Evolutionary conservation across 2,329 filamentous ascomycete species (phyloP).

Genomic region (Diaporthe caulivora): DNA sequence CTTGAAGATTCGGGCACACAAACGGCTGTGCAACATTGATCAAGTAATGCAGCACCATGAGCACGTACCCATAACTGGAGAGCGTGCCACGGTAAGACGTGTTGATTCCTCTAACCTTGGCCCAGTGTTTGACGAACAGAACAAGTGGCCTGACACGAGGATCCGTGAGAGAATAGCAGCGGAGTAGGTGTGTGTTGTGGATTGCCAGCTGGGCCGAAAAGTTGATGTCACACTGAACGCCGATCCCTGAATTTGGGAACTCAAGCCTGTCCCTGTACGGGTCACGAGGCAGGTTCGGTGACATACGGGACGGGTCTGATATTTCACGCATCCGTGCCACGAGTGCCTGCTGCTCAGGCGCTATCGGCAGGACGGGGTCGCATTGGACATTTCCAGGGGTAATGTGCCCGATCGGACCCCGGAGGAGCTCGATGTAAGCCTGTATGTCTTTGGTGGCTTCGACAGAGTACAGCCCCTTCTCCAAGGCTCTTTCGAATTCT

Average conservation of each 20-base stretch:
- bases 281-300: slow-evolving; percentile 65
- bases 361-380: slow-evolving; percentile 54
- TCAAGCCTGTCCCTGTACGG: slow-evolving; percentile 74
- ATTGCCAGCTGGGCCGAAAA: slow-evolving; percentile 87
- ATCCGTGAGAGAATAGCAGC: slow-evolving; percentile 86
- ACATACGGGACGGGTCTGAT: slow-evolving; percentile 62
- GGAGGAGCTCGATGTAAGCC: slow-evolving; percentile 65
- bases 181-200: slow-evolving; percentile 85
- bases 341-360: slow-evolving; percentile 48
- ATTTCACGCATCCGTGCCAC: slow-evolving; percentile 60
- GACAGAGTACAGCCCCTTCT: slow-evolving; percentile 59
- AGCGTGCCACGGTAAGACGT: slow-evolving; percentile 87
- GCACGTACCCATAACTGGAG: slow-evolving; percentile 89
- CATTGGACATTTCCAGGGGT: slow-evolving; percentile 41
- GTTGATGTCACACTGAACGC: slow-evolving; percentile 94
- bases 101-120: slow-evolving; percentile 87
- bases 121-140: slow-evolving; percentile 92
- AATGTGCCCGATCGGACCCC: slow-evolving; percentile 48
- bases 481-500: slow-evolving; percentile 67
- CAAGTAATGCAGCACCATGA: slow-evolving; percentile 93
- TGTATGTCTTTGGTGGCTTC: slow-evolving; percentile 53
- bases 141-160: slow-evolving; percentile 82
- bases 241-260: slow-evolving; percentile 80
- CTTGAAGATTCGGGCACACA: slow-evolving; percentile 86
- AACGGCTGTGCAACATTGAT: slow-evolving; percentile 85